Percentiles rank a stretch among this genome's conserved stretches.
phyloP scores from a whole-genome alignment of 805 yeast species.

The Lipomyces yamanashiensis region DNA sequence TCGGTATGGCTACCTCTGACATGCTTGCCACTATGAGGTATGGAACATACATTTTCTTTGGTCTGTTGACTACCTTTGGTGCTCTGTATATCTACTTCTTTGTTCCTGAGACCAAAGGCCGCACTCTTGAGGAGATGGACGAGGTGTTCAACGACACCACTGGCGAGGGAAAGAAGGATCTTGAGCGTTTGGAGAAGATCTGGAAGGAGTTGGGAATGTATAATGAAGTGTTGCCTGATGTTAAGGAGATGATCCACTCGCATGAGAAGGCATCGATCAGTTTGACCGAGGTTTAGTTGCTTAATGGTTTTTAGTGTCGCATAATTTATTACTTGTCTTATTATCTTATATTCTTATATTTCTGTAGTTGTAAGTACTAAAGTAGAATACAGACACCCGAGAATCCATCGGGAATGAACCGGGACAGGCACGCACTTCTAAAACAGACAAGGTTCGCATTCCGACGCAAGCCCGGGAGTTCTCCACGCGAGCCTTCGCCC shows the following conservation, averaged over 20 bases:
- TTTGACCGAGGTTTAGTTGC: background rate
- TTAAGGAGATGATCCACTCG: constrained; percentile 3
- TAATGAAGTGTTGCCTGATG: constrained; percentile 7
- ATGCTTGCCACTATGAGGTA: constrained; percentile 46
- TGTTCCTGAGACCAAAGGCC: constrained; percentile 30
- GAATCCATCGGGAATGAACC: too few relatives aligned
- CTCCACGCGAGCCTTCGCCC: too few relatives aligned
- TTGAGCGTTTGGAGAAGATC: constrained; percentile 17
- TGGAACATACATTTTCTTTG: constrained; percentile 45
- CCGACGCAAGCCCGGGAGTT: too few relatives aligned
- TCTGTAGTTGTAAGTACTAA: too few relatives aligned
- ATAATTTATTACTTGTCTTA: background rate
- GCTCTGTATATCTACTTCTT: constrained; percentile 28
- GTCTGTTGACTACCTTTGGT: constrained; percentile 38
- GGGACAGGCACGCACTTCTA: too few relatives aligned
- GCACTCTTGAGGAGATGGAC: constrained; percentile 35
- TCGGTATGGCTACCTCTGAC: constrained; percentile 55
- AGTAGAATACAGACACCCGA: too few relatives aligned
- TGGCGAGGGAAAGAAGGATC: constrained; percentile 38
- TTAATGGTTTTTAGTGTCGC: background rate
- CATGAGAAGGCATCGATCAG: constrained; percentile 5
- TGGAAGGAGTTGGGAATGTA: constrained; percentile 17
- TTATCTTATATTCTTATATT: too few relatives aligned
- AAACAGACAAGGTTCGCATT: too few relatives aligned
- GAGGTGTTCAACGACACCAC: constrained; percentile 18